phyloP scores from a whole-genome alignment of 139 green algal species.

The Protoeuglena noctilucae region DNA sequence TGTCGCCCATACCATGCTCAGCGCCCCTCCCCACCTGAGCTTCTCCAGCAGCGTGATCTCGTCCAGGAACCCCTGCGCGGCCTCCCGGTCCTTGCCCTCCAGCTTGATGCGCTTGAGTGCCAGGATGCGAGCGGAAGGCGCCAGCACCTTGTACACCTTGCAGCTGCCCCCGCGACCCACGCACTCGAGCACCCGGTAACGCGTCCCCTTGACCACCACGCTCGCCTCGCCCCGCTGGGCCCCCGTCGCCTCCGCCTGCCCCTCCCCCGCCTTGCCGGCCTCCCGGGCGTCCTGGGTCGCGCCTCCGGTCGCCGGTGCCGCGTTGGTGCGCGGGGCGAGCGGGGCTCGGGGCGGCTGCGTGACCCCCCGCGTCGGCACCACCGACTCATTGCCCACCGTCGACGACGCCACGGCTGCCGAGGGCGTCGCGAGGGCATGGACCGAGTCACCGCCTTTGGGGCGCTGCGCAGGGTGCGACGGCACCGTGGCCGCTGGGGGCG shows the following conservation, averaged over 20 bases:
- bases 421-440: no score
- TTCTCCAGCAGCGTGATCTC: slow-evolving; percentile 77
- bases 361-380: no score
- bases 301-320: background rate
- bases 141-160: slow-evolving; percentile 92
- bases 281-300: background rate
- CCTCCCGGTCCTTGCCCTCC: slow-evolving; percentile 40
- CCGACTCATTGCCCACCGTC: no score
- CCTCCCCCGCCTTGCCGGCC: background rate
- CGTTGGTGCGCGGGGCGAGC: no score
- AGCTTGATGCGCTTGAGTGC: slow-evolving; percentile 80
- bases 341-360: no score
- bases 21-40: slow-evolving; percentile 27
- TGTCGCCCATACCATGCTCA: no score
- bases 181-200: slow-evolving; percentile 73
- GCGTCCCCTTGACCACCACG: slow-evolving; percentile 9
- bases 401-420: no score
- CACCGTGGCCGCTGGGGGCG: no score
- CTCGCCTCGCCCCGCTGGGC: background rate
- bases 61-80: slow-evolving; percentile 77
- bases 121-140: slow-evolving; percentile 74
- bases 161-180: slow-evolving; percentile 76
- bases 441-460: no score
- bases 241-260: background rate
- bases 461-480: background rate